Percentiles rank a stretch among this genome's conserved stretches.
These are phyloP conservation scores for Penicillium nucicola DNA, from an alignment of 495 filamentous ascomycete genomes.

Conservation along the genomic window DNA sequence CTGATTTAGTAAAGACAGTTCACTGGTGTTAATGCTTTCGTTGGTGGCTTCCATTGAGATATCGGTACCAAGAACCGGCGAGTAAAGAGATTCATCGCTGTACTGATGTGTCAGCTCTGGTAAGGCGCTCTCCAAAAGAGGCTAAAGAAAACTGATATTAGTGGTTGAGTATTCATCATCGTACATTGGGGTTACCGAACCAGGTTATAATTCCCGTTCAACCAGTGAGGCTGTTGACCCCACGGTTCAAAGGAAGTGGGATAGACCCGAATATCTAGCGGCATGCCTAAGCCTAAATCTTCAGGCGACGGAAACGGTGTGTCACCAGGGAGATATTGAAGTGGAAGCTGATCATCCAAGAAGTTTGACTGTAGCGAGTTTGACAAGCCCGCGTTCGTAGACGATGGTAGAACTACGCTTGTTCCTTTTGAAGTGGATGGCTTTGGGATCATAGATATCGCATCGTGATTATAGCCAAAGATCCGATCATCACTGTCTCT, in stretches of 20 bases:
- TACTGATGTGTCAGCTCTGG: not conserved
- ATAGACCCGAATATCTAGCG: not conserved
- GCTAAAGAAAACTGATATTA: not conserved
- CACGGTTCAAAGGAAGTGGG: not conserved
- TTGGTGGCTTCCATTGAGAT: not conserved
- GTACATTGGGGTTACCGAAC: too few species aligned
- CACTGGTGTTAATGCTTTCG: too few species aligned
- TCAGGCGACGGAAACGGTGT: not conserved
- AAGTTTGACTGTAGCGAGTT: not conserved
- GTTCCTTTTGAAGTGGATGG: conserved; percentile 11
- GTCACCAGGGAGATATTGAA: not conserved
- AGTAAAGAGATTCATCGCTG: not conserved
- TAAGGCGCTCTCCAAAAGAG: not conserved
- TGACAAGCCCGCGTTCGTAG: not conserved
- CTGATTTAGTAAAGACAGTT: not conserved
- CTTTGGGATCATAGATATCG: conserved; percentile 14
- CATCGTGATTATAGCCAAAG: not conserved
- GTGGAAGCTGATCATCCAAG: conserved; percentile 1
- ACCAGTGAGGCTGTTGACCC: not conserved
- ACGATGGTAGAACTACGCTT: not conserved
- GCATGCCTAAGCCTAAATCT: not conserved
- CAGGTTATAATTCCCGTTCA: not conserved
- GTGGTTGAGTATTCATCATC: not conserved
- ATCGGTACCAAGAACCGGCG: not conserved
- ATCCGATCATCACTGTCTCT: conserved; percentile 1